phyloP scores from a whole-genome alignment of 2,329 filamentous ascomycete genomes.

The Arthrobotrys iridis region DNA sequence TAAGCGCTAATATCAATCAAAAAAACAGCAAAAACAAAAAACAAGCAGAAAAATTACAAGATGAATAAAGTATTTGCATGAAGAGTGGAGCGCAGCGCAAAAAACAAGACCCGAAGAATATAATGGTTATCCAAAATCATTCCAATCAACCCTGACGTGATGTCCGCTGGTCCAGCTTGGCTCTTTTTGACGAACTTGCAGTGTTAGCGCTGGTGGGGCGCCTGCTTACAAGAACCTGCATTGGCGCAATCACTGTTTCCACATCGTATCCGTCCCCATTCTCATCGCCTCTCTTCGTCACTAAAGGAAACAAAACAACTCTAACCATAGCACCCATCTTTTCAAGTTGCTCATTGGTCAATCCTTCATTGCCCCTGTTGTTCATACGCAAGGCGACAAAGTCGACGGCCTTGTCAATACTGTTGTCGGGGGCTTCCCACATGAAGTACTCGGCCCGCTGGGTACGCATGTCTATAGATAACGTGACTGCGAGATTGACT shows the following conservation, averaged over 20 bases:
- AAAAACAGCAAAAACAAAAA: no score
- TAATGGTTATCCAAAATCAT: not conserved
- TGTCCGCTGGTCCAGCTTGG: slow-evolving; percentile 22
- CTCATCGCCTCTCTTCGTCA: slow-evolving; percentile 95
- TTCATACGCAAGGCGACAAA: slow-evolving; percentile 94
- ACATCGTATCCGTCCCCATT: slow-evolving; percentile 81
- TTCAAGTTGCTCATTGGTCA: slow-evolving; percentile 76
- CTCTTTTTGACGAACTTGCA: slow-evolving; percentile 40
- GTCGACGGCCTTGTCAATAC: slow-evolving; percentile 89
- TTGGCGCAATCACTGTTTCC: slow-evolving; percentile 93
- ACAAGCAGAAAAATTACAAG: not conserved
- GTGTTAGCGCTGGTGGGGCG: slow-evolving; percentile 14
- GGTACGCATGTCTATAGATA: slow-evolving; percentile 96
- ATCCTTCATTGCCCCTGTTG: slow-evolving; percentile 69
- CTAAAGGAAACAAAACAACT: slow-evolving; percentile 92
- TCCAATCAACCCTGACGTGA: not conserved
- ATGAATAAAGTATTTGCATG: slow-evolving; percentile 4
- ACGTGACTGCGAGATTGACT: slow-evolving; percentile 84
- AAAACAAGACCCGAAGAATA: not conserved
- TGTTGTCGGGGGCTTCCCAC: slow-evolving; percentile 90
- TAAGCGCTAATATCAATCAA: slow-evolving; percentile 5
- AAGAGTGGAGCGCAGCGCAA: not conserved
- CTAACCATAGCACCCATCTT: slow-evolving; percentile 79
- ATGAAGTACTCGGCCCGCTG: slow-evolving; percentile 98
- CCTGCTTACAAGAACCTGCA: slow-evolving; percentile 84